Percentiles rank a stretch among this genome's conserved stretches.
phyloP scores from a whole-genome alignment of 306 rosid species.

The Lathyrus aphaca region DNA sequence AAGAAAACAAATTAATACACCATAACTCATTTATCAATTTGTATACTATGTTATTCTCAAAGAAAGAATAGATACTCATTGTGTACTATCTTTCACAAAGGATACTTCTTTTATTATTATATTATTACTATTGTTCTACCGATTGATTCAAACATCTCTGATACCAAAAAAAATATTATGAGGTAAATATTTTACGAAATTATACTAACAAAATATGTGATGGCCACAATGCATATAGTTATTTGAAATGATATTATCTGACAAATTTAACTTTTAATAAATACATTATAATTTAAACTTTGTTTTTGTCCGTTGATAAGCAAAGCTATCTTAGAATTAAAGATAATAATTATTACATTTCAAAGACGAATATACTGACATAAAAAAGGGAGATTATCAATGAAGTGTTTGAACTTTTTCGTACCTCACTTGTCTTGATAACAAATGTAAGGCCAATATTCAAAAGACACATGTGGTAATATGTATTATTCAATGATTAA shows the following conservation, averaged over 20 bases:
- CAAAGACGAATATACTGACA: slow-evolving; percentile 46
- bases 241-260: slow-evolving; percentile 2
- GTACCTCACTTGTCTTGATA: slow-evolving; percentile 44
- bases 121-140: no score
- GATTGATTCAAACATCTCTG: no score
- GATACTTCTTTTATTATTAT: no score
- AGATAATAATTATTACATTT: slow-evolving; percentile 45
- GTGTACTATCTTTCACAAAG: no score
- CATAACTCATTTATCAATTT: no score
- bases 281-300: background rate
- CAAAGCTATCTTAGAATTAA: slow-evolving; percentile 44
- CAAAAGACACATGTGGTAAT: slow-evolving; percentile 49
- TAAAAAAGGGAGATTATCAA: slow-evolving; percentile 25
- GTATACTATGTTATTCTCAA: no score
- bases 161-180: background rate
- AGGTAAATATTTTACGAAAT: background rate
- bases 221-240: background rate
- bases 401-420: slow-evolving; percentile 39
- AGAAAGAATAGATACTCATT: no score
- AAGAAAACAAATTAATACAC: no score
- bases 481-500: slow-evolving; percentile 52
- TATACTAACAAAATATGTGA: slow-evolving; percentile 7
- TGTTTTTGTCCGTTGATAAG: slow-evolving; percentile 34
- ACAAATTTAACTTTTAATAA: background rate
- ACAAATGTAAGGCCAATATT: slow-evolving; percentile 52